A percentile compares a stretch with the other conserved stretches of the same genome.
Evolutionary conservation across 106 monocot species (phyloP).

Genomic region (Dactylorhiza incarnata): DNA sequence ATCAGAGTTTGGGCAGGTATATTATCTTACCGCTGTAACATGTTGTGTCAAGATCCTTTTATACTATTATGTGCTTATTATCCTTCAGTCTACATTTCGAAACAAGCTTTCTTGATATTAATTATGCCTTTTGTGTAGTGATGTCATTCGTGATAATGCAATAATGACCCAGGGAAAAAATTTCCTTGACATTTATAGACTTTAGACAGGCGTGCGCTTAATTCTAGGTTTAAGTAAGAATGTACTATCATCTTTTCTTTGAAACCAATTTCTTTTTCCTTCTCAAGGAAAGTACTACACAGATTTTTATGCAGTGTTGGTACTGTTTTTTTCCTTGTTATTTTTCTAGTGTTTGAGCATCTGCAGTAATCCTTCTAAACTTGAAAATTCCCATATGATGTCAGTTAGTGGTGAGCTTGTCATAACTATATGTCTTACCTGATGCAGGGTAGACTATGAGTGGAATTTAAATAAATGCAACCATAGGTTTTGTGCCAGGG

Average conservation of each 20-base stretch:
- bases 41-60: background rate
- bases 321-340: background rate
- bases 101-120: background rate
- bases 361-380: background rate
- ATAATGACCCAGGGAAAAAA: background rate
- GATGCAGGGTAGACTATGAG: too few relatives aligned
- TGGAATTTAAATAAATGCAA: too few relatives aligned
- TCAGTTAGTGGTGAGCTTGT: background rate
- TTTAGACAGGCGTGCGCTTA: background rate
- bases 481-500: too few relatives aligned
- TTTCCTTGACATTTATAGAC: background rate
- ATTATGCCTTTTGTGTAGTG: background rate
- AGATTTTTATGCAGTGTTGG: background rate
- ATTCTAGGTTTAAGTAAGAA: background rate
- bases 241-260: background rate
- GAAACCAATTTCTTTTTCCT: background rate
- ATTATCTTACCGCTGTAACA: background rate
- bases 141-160: background rate
- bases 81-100: background rate
- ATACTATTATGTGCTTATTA: background rate
- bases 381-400: background rate
- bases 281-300: background rate
- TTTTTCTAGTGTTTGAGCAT: background rate
- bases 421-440: background rate
- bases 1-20: constrained; percentile 93